These are phyloP conservation scores for Ustilago tritici DNA, from an alignment of 1,284 basidiomycete genomes.

Conservation along the genomic window DNA sequence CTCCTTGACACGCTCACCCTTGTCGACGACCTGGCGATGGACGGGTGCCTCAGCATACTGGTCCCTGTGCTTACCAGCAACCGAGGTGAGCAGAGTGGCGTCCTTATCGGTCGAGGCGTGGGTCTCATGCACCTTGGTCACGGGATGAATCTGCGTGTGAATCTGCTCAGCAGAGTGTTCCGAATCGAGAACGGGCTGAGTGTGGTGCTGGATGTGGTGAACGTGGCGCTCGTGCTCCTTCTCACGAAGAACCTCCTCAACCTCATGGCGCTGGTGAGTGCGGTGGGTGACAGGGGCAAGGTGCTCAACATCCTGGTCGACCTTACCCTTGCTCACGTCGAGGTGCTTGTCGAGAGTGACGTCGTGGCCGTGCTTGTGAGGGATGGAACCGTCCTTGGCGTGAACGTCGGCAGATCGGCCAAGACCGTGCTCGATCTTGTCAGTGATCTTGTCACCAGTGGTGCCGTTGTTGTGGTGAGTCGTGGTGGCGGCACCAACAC, in stretches of 20 bases:
- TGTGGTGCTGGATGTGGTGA: constrained; percentile 70
- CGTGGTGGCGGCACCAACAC: constrained; percentile 6
- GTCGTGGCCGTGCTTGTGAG: constrained; percentile 54
- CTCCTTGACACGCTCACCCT: constrained; percentile 67
- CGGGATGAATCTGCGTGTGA: constrained; percentile 60
- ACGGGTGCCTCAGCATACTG: constrained; percentile 50
- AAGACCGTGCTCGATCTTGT: constrained; percentile 50
- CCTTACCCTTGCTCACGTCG: constrained; percentile 62
- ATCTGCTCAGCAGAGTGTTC: constrained; percentile 65
- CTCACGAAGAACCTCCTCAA: constrained; percentile 68
- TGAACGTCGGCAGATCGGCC: constrained; percentile 49
- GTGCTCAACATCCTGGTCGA: constrained; percentile 69
- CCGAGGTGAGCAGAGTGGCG: constrained; percentile 62
- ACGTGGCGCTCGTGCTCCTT: constrained; percentile 69
- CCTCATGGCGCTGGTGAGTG: constrained; percentile 68
- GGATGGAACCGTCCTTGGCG: constrained; percentile 45
- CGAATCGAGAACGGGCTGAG: constrained; percentile 68
- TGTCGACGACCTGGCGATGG: constrained; percentile 67
- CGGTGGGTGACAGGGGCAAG: constrained; percentile 65
- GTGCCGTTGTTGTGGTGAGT: constrained; percentile 14
- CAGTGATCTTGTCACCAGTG: constrained; percentile 32
- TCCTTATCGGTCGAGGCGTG: constrained; percentile 69
- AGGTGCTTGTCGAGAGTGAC: constrained; percentile 44
- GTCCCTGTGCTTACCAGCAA: constrained; percentile 64
- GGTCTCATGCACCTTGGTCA: constrained; percentile 63